Conservation (phyloP, 331 rosid genomes). For the Rosa hybrid region DNA sequence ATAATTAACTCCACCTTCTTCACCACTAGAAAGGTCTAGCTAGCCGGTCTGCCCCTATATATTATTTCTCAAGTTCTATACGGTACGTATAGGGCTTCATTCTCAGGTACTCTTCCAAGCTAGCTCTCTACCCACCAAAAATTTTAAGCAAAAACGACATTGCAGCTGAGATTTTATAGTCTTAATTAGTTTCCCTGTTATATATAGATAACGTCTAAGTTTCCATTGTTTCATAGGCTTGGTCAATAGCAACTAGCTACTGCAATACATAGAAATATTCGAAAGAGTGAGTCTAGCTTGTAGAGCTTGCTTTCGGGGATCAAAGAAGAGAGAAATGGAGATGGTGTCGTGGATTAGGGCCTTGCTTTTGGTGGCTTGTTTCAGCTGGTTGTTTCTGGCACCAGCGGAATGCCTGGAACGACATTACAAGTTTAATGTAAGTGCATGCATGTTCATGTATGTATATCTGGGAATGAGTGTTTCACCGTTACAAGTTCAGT, state of each 20-base stretch:
- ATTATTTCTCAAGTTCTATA: background rate
- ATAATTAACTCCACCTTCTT: background rate
- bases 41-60: background rate
- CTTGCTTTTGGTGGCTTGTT: conserved; percentile 42
- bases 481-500: background rate
- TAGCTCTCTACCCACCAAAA: conserved; percentile 35
- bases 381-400: conserved; percentile 41
- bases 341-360: conserved; percentile 39
- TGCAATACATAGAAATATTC: background rate
- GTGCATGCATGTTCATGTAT: conserved; percentile 19
- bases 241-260: background rate
- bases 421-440: conserved; percentile 85
- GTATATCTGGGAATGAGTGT: background rate
- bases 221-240: background rate
- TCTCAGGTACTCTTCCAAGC: conserved; percentile 30
- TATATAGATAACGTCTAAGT: background rate
- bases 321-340: conserved; percentile 13
- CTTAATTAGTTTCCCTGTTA: background rate
- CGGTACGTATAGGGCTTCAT: conserved; percentile 18
- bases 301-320: background rate
- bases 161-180: conserved; percentile 34
- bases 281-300: background rate
- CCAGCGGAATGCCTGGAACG: conserved; percentile 66
- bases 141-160: conserved; percentile 44
- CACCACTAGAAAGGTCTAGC: background rate